These are phyloP conservation scores for Arthrinium phaeospermum DNA, from an alignment of 2,329 filamentous ascomycete genomes.

Conservation along the genomic window DNA sequence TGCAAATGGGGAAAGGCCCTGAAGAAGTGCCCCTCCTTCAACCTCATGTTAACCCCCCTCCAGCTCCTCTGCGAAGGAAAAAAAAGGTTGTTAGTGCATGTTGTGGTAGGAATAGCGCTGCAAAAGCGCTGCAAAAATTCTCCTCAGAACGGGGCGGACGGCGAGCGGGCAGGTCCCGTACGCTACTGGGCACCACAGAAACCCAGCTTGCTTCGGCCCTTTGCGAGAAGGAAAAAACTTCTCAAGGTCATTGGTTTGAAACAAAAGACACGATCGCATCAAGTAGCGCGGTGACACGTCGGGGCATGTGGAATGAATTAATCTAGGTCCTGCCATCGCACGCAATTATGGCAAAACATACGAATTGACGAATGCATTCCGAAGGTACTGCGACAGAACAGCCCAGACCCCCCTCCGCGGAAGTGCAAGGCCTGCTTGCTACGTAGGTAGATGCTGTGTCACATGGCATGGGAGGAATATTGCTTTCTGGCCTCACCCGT, in stretches of 20 bases:
- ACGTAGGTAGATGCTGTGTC: background rate
- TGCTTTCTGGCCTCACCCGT: background rate
- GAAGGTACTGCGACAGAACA: background rate
- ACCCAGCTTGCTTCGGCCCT: conserved; percentile 9
- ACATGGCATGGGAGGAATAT: background rate
- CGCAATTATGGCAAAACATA: background rate
- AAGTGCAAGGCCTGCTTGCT: conserved; percentile 9
- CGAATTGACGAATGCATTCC: background rate
- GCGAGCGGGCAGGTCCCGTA: background rate
- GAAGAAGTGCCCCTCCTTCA: background rate
- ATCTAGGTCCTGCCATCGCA: background rate
- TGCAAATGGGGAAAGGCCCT: conserved; percentile 11
- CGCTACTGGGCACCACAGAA: background rate
- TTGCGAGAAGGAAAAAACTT: background rate
- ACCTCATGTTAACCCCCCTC: background rate
- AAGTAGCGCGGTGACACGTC: background rate
- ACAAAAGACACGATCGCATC: background rate
- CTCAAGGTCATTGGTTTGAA: background rate
- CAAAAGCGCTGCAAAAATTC: conserved; percentile 1
- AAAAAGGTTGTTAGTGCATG: background rate
- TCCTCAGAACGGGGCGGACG: conserved; percentile 1
- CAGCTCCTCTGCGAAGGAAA: background rate
- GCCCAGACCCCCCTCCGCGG: background rate
- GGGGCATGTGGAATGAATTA: background rate
- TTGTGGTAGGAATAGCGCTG: background rate